Base-by-base conservation (phyloP, 768 basidiomycete species). In the Russula olivacea region DNA sequence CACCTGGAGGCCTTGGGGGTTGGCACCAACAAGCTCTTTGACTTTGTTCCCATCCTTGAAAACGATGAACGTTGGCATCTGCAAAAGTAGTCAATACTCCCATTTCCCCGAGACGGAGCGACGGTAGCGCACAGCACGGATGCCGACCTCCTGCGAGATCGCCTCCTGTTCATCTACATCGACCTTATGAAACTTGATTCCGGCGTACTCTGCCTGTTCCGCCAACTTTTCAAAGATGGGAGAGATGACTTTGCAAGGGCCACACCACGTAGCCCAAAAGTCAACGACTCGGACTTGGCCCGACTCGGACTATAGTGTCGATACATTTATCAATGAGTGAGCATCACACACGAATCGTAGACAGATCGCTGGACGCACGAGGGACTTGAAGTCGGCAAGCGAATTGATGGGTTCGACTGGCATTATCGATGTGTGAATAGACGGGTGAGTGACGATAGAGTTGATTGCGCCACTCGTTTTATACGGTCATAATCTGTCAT, bases 221-320 rank as follows among this genome's bases (percentile, higher is more conserved):
- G 83, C 77, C n/a, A 86, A 69, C 65, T 79, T 76, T 72, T 87
- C 84, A 67, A 88, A 84, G 47, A 86, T 69, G 58, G 88, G 88
- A 21, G 81, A 81, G 74, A 89, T 88, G 45, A 77, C 65, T 60
- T 74, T 78, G 82, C 87, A 89, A 15, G 87, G 87, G 17, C 86
- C 86, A 73, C 84, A 89, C 88, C 88, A 89, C 2, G 81, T 80
- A 45, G 88, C 88, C 85, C 85, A 87, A 75, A 90, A 89, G 74
- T 90, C 86, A 69, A 90, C 77, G 19, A 86, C 70, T 66, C 78
- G 74, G 64, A 76, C n/a, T 4, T 45, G 78, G 62, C 75, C 77
- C 60, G 76, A 72, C 68, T 75, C 76, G 69, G 85, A 83, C 78
- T 79, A 55, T 41, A 38, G 38, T 2, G 9, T 8, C 47, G 30